Base-by-base conservation (phyloP, 192 early-diverging fungal species). In the Coemansia sp. region DNA sequence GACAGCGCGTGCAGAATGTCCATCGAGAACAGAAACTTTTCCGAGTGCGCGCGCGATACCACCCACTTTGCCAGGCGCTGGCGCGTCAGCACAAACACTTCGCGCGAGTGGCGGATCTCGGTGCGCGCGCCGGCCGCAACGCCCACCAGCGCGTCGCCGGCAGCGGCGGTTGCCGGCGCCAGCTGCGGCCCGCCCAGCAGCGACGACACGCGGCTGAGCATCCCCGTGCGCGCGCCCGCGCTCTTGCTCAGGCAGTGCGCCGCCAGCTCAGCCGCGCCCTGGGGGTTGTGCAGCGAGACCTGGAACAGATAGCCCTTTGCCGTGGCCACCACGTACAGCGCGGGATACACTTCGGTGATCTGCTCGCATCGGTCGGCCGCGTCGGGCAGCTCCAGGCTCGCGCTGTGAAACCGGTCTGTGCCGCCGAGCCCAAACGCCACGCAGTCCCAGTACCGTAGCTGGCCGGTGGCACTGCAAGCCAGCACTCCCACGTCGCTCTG, bases 351-450 rank as follows among this genome's bases (percentile, higher is more conserved):
- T 22, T 63, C 58, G n/a, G 20, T 34, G 8, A 69, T 56, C 17
- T 46, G 60, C 11, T 23, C 38, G 29, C 59, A 64, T 3, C 55
- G 57, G 28, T 74, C 70, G 5, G 39, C 12, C 7, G 38, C n/a
- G 8, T 55, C 60, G 10, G 9, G 7, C 17, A 68, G 47, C 29
- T 30, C 36, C 21, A 64, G 27, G 1, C 17, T 23, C 4, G 10
- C 30, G 34, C 22, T 45, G 25, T 55, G 44, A 28, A 65, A 73
- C 5, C 51, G 55, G 15, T 57, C 59, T 11, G 70, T 31, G 10
- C 77, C 70, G 30, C 66, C 65, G 34, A 79, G 62, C 1, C 69
- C 75, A 60, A 69, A 74, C 17, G 63, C 77, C 14, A 79, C 67
- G 41, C 60, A 56, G 6, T 60, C 64, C 77, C 77, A 79, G 57